Evolutionary conservation across 1,139 yeast genomes (phyloP).

Genomic region (Pichiaceae sp.): DNA sequence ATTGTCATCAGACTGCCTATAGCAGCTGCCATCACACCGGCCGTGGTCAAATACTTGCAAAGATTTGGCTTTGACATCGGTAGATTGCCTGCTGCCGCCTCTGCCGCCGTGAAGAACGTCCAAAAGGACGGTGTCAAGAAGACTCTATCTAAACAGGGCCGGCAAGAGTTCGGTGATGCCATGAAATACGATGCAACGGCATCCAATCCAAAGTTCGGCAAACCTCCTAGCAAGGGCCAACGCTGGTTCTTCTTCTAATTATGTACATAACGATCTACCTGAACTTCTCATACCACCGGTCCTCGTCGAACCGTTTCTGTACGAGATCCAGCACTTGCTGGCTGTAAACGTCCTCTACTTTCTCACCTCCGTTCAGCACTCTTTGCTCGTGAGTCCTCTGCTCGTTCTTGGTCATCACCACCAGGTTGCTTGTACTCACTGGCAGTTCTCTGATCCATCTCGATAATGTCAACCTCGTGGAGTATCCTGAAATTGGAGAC

Average conservation of each 20-base stretch:
- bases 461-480: slow-evolving; percentile 70
- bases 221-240: slow-evolving; percentile 39
- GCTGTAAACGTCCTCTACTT: slow-evolving; percentile 55
- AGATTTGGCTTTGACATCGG: slow-evolving; percentile 80
- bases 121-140: slow-evolving; percentile 26
- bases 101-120: slow-evolving; percentile 30
- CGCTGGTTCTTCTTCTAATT: slow-evolving; percentile 48
- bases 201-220: slow-evolving; percentile 40
- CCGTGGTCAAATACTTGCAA: slow-evolving; percentile 56
- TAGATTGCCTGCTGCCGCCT: slow-evolving; percentile 26
- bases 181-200: slow-evolving; percentile 13
- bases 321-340: slow-evolving; percentile 52
- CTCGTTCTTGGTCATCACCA: slow-evolving; percentile 84
- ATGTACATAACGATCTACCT: slow-evolving; percentile 24
- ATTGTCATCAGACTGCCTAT: slow-evolving; percentile 77
- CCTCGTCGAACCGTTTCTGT: slow-evolving; percentile 61
- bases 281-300: slow-evolving; percentile 57
- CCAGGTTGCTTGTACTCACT: slow-evolving; percentile 62
- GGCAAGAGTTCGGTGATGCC: slow-evolving; percentile 20
- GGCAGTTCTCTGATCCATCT: slow-evolving; percentile 69
- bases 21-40: slow-evolving; percentile 89
- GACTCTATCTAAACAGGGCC: slow-evolving; percentile 20
- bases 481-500: slow-evolving; percentile 78
- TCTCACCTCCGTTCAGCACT: slow-evolving; percentile 59
- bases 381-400: slow-evolving; percentile 69